Conservation (phyloP, 1,284 basidiomycete genomes). For the Ceratobasidium sp. region DNA sequence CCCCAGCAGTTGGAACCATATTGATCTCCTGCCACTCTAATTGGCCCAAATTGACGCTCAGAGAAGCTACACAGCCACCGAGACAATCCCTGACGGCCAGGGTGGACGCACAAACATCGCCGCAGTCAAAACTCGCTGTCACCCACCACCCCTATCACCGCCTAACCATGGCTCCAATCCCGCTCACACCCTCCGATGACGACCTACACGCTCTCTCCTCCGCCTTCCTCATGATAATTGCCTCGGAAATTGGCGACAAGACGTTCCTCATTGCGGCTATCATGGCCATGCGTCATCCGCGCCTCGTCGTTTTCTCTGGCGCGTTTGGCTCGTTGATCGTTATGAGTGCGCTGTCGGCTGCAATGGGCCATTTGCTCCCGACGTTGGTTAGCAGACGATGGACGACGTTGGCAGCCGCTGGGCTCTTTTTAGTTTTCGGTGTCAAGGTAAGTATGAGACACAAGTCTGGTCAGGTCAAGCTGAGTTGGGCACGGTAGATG, state of each 20-base stretch:
- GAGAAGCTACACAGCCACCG: slow-evolving; percentile 6
- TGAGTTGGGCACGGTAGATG: slow-evolving; percentile 61
- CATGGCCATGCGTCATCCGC: slow-evolving; percentile 93
- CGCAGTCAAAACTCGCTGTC: slow-evolving; percentile 5
- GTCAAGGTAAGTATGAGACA: slow-evolving; percentile 58
- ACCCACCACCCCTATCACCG: slow-evolving; percentile 1
- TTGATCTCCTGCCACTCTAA: too few species aligned
- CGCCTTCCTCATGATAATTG: slow-evolving; percentile 87
- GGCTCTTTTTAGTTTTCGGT: slow-evolving; percentile 89
- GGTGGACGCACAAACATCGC: not conserved
- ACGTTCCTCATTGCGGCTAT: slow-evolving; percentile 98
- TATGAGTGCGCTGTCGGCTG: slow-evolving; percentile 93
- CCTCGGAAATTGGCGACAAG: slow-evolving; percentile 96
- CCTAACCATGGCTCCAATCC: slow-evolving; percentile 26
- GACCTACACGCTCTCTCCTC: slow-evolving; percentile 66
- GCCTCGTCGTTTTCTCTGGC: slow-evolving; percentile 86
- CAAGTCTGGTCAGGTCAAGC: not conserved
- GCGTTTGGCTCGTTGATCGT: slow-evolving; percentile 88
- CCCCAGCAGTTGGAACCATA: too few species aligned
- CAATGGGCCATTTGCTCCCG: slow-evolving; percentile 86
- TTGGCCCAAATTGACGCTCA: too few species aligned
- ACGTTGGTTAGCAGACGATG: slow-evolving; percentile 81
- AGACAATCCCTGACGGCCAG: not conserved
- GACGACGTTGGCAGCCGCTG: slow-evolving; percentile 82
- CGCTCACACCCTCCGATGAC: slow-evolving; percentile 19